phyloP scores from a whole-genome alignment of 495 filamentous ascomycete genomes.

The Aspergillus diversus region DNA sequence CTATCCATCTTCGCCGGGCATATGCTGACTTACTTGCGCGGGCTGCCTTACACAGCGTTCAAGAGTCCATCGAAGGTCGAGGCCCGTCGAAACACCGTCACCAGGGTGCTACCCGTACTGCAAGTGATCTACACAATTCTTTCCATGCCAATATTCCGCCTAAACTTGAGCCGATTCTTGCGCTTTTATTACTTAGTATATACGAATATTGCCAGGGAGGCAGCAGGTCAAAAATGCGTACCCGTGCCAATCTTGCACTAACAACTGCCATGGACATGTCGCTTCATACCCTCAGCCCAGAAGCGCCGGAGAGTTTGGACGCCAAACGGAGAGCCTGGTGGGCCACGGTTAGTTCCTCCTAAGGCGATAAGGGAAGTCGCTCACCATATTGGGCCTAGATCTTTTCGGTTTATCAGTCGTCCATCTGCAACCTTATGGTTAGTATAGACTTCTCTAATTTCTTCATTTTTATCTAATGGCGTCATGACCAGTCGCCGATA shows the following conservation, averaged over 20 bases:
- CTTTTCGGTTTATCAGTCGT: constrained; percentile 46
- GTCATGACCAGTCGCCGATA: constrained; percentile 33
- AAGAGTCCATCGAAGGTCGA: constrained; percentile 50
- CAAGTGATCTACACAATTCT: constrained; percentile 34
- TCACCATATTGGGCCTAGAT: constrained; percentile 28
- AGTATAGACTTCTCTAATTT: constrained; percentile 28
- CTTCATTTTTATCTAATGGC: not conserved
- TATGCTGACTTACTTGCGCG: constrained; percentile 55
- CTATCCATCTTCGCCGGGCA: constrained; percentile 42
- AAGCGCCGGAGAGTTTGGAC: constrained; percentile 42
- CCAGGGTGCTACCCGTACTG: constrained; percentile 27
- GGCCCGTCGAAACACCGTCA: no score
- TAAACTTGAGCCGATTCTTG: constrained; percentile 51
- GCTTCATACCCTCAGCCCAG: constrained; percentile 36
- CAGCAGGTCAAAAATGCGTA: constrained; percentile 52
- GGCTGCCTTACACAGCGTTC: constrained; percentile 47
- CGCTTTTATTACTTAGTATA: constrained; percentile 50
- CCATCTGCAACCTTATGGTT: constrained; percentile 29
- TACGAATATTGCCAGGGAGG: constrained; percentile 61
- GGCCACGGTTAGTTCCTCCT: constrained; percentile 42
- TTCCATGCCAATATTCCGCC: constrained; percentile 50
- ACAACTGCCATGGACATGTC: constrained; percentile 45
- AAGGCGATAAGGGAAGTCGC: not conserved
- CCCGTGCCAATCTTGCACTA: constrained; percentile 48
- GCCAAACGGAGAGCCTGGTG: constrained; percentile 50